Evolutionary conservation across 495 filamentous ascomycete genomes (phyloP).

Genomic region (Rhizodiscina lignyota): DNA sequence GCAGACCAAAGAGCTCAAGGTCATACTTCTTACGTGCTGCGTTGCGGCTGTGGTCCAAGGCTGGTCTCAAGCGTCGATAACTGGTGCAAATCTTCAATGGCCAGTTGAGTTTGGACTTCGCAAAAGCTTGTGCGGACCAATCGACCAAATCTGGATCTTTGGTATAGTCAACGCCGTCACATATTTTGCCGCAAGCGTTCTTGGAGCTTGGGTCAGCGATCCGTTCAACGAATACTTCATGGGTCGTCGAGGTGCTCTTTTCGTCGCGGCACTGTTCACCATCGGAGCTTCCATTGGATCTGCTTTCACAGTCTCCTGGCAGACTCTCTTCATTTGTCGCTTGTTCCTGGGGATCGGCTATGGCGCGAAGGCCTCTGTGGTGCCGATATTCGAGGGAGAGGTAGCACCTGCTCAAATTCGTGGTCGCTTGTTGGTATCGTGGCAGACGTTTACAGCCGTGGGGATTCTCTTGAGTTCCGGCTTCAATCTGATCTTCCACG

Average conservation of each 20-base stretch:
- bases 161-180: not conserved
- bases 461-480: too few relatives aligned
- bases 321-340: constrained; percentile 42
- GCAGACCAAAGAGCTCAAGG: constrained; percentile 18
- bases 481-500: not conserved
- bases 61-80: too few relatives aligned
- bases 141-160: not conserved
- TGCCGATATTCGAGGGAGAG: constrained; percentile 49
- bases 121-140: too few relatives aligned
- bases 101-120: not conserved
- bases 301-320: constrained; percentile 47
- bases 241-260: constrained; percentile 53
- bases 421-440: constrained; percentile 46
- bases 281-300: constrained; percentile 44
- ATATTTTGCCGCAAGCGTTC: not conserved
- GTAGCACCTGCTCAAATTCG: constrained; percentile 42
- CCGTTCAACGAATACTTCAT: constrained; percentile 49
- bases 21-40: constrained; percentile 17
- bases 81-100: not conserved
- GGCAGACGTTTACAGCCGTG: constrained; percentile 28
- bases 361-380: constrained; percentile 38
- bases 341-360: constrained; percentile 57
- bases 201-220: constrained; percentile 46
- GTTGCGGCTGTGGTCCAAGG: too few relatives aligned
- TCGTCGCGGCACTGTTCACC: constrained; percentile 47